Conservation (phyloP, 2,329 filamentous ascomycete species). For the Xylaria sp. region DNA sequence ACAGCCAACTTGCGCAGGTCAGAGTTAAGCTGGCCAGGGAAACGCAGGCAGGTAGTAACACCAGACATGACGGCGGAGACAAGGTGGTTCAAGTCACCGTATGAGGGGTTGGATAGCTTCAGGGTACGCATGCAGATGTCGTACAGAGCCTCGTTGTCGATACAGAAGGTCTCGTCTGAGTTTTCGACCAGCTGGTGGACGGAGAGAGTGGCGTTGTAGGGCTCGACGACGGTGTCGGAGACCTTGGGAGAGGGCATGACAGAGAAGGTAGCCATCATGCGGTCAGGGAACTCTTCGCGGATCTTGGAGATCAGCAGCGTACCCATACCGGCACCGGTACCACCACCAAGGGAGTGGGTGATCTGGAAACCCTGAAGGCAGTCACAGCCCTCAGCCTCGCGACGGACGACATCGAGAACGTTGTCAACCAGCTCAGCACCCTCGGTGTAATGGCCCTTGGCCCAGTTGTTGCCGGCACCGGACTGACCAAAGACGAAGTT, state of each 20-base stretch:
- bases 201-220: slow-evolving; percentile 99
- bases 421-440: slow-evolving; percentile 99
- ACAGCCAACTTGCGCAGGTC: slow-evolving; percentile 99
- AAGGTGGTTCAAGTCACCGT: slow-evolving; percentile 99
- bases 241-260: slow-evolving; percentile 99
- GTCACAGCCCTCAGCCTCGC: slow-evolving; percentile 98
- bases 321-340: slow-evolving; percentile 99
- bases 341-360: slow-evolving; percentile 99
- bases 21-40: slow-evolving; percentile 99
- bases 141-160: slow-evolving; percentile 99
- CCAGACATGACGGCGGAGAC: slow-evolving; percentile 99
- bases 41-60: slow-evolving; percentile 97
- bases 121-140: slow-evolving; percentile 99
- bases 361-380: slow-evolving; percentile 99
- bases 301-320: slow-evolving; percentile 99
- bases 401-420: slow-evolving; percentile 97
- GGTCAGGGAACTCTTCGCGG: slow-evolving; percentile 99
- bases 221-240: slow-evolving; percentile 99
- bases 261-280: slow-evolving; percentile 99
- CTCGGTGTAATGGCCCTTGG: slow-evolving; percentile 99
- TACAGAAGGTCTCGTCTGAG: slow-evolving; percentile 99
- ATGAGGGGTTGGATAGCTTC: slow-evolving; percentile 98
- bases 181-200: slow-evolving; percentile 99
- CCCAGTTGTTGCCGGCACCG: slow-evolving; percentile 99
- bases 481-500: slow-evolving; percentile 99